Evolutionary conservation across 1,139 yeast genomes (phyloP).

Genomic region (Petasospora fabianii): DNA sequence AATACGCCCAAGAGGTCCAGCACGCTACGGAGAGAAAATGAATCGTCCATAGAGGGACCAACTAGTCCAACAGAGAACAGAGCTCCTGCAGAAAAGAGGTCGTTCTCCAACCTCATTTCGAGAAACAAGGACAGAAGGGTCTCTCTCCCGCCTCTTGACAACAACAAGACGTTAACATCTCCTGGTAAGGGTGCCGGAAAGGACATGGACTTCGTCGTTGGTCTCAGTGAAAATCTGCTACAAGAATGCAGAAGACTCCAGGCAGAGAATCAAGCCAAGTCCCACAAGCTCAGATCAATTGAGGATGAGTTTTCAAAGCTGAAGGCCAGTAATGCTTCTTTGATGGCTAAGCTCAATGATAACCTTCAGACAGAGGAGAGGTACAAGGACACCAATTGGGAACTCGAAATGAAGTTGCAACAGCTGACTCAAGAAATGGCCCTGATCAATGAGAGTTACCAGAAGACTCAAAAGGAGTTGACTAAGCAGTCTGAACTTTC

Average conservation of each 20-base stretch:
- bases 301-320: slow-evolving; percentile 42
- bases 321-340: slow-evolving; percentile 34
- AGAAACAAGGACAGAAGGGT: slow-evolving; percentile 30
- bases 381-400: slow-evolving; percentile 75
- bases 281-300: slow-evolving; percentile 24
- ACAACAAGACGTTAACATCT: slow-evolving; percentile 24
- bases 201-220: slow-evolving; percentile 79
- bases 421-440: slow-evolving; percentile 45
- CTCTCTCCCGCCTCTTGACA: slow-evolving; percentile 30
- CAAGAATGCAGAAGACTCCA: slow-evolving; percentile 76
- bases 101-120: slow-evolving; percentile 29
- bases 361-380: slow-evolving; percentile 41
- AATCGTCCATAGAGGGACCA: slow-evolving; percentile 4
- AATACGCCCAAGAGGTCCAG: slow-evolving; percentile 27
- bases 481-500: slow-evolving; percentile 26
- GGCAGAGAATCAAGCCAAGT: slow-evolving; percentile 59
- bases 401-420: slow-evolving; percentile 58
- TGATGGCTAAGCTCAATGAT: slow-evolving; percentile 33
- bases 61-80: slow-evolving; percentile 6
- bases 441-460: slow-evolving; percentile 30
- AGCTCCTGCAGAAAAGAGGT: slow-evolving; percentile 19
- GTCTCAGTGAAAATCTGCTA: slow-evolving; percentile 73
- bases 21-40: slow-evolving; percentile 16
- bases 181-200: slow-evolving; percentile 32
- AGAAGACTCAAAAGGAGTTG: slow-evolving; percentile 35